Conservation (phyloP, 371 early-diverging fungal species). For the Entomophthora muscae region DNA sequence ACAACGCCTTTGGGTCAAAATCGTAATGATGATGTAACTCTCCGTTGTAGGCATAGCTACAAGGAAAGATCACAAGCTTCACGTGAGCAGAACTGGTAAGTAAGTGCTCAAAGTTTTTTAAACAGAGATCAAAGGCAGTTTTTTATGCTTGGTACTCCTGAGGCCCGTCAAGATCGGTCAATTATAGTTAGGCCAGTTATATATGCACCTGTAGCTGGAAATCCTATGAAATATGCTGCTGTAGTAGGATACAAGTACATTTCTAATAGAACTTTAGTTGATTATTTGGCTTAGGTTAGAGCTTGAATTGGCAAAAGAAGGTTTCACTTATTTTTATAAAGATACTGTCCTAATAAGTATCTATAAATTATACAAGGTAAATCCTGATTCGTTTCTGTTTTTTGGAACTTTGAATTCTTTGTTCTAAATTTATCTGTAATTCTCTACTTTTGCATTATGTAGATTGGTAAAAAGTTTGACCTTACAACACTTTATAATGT, state of each 20-base stretch:
- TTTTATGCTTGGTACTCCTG: not conserved
- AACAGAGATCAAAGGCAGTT: constrained; percentile 2
- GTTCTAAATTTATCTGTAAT: not conserved
- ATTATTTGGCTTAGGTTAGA: not conserved
- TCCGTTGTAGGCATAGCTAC: constrained; percentile 1
- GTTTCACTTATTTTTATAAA: constrained; percentile 4
- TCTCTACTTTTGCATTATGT: not conserved
- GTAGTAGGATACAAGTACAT: constrained; percentile 5
- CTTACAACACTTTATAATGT: constrained; percentile 1
- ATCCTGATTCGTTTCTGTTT: not conserved
- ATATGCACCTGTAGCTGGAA: not conserved
- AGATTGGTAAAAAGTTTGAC: constrained; percentile 4
- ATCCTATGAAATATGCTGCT: not conserved
- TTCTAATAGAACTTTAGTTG: too few species aligned
- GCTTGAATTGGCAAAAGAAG: constrained; percentile 7
- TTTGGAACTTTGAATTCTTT: not conserved
- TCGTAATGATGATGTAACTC: constrained; percentile 2
- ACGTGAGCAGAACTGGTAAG: constrained; percentile 1
- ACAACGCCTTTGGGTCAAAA: constrained; percentile 1
- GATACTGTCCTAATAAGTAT: not conserved
- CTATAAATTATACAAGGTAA: constrained; percentile 8
- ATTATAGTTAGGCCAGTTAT: constrained; percentile 5
- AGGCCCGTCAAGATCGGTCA: not conserved
- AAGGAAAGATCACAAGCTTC: not conserved
- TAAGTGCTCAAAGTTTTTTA: not conserved